A percentile compares a stretch with the other conserved stretches of the same genome.
phyloP scores from a whole-genome alignment of 1,139 yeast species.

The Geotrichum macrosporum region DNA sequence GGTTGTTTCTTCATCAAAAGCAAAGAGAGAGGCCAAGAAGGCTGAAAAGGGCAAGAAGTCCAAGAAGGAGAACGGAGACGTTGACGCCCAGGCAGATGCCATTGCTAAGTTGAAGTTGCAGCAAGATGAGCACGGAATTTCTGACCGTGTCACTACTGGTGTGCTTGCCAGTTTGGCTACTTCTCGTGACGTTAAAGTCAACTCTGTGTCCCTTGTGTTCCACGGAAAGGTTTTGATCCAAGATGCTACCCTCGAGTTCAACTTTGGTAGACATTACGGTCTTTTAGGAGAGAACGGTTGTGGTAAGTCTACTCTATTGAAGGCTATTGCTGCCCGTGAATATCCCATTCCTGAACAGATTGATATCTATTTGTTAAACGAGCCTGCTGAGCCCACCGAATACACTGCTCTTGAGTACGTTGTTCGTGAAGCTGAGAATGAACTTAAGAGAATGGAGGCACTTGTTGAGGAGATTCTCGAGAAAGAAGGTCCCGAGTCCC shows the following conservation, averaged over 20 bases:
- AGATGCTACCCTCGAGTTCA: constrained; percentile 86
- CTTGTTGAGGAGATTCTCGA: constrained; percentile 85
- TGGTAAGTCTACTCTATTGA: constrained; percentile 94
- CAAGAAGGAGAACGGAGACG: constrained; percentile 50
- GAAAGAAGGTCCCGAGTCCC: constrained; percentile 91
- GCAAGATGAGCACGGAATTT: constrained; percentile 86
- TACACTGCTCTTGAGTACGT: constrained; percentile 92
- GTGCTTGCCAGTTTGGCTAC: constrained; percentile 84
- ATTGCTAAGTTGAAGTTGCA: constrained; percentile 86
- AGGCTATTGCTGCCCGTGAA: constrained; percentile 92
- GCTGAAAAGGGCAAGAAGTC: constrained; percentile 69
- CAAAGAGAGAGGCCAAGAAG: constrained; percentile 66
- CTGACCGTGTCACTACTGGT: constrained; percentile 98
- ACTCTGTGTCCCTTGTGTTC: constrained; percentile 85
- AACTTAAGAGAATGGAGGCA: constrained; percentile 86
- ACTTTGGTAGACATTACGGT: constrained; percentile 89
- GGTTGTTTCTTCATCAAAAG: constrained; percentile 84
- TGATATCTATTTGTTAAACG: constrained; percentile 88
- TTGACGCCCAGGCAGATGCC: constrained; percentile 56
- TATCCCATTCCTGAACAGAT: constrained; percentile 90
- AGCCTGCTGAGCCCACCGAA: constrained; percentile 95
- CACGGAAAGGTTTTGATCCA: constrained; percentile 96
- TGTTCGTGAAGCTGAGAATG: constrained; percentile 91
- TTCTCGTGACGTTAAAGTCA: constrained; percentile 89
- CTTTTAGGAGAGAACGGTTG: constrained; percentile 98